Evolutionary conservation across 2,329 filamentous ascomycete species (phyloP).

Genomic region (Pyrenochaeta sp.): DNA sequence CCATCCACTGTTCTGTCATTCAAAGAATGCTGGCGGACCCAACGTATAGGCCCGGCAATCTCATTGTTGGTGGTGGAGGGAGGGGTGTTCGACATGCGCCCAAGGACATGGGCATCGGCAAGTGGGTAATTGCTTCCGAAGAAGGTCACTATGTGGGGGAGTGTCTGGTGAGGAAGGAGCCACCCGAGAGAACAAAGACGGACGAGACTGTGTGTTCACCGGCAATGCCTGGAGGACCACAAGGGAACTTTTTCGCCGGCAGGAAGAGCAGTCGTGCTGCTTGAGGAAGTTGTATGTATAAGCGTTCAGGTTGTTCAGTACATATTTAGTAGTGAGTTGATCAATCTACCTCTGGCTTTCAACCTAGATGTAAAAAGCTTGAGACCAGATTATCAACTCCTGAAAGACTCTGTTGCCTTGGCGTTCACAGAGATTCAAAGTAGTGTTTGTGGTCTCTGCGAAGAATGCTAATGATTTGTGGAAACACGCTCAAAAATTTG

Average conservation of each 20-base stretch:
- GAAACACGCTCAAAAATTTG: too few species aligned
- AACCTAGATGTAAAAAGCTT: too few species aligned
- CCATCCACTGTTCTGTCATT: slow-evolving; percentile 78
- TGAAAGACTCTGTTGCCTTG: too few species aligned
- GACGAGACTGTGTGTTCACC: slow-evolving; percentile 7
- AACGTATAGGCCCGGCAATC: slow-evolving; percentile 77
- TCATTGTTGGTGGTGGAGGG: slow-evolving; percentile 82
- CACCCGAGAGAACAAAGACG: slow-evolving; percentile 27
- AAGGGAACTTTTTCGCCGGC: slow-evolving; percentile 7
- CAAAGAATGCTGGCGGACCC: slow-evolving; percentile 71
- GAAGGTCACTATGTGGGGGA: slow-evolving; percentile 75
- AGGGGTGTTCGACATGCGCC: slow-evolving; percentile 72
- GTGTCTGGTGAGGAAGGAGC: slow-evolving; percentile 62
- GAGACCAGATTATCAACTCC: too few species aligned
- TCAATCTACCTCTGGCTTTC: too few species aligned
- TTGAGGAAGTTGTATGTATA: too few species aligned
- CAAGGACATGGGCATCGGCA: slow-evolving; percentile 69
- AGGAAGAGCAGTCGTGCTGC: neutral
- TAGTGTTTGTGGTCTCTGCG: too few species aligned
- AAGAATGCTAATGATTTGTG: too few species aligned
- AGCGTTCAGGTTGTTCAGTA: too few species aligned
- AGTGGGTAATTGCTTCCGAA: slow-evolving; percentile 73
- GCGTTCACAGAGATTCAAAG: too few species aligned
- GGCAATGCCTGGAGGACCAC: neutral
- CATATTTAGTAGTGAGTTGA: too few species aligned